Evolutionary conservation across 768 basidiomycete genomes (phyloP).

Genomic region (Phylloporus sp.): DNA sequence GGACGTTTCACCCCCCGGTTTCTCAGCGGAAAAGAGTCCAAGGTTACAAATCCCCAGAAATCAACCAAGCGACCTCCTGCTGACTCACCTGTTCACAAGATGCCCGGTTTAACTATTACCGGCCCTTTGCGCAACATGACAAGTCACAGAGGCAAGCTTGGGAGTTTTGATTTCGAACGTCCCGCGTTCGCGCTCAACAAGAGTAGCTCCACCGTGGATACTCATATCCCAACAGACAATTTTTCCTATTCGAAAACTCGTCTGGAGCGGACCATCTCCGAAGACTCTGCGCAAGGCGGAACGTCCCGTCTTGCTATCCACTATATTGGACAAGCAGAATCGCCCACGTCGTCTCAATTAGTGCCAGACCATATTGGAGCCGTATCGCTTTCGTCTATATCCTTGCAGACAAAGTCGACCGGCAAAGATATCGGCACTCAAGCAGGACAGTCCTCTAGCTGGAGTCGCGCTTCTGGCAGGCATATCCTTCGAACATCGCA

Average conservation of each 20-base stretch:
- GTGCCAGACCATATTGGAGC: slow-evolving; percentile 37
- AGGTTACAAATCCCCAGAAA: slow-evolving; percentile 21
- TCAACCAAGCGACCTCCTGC: slow-evolving; percentile 18
- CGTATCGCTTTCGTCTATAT: slow-evolving; percentile 30
- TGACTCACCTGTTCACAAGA: slow-evolving; percentile 7
- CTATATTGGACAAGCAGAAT: slow-evolving; percentile 16
- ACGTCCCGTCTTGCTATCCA: slow-evolving; percentile 8
- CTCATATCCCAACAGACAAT: slow-evolving; percentile 2
- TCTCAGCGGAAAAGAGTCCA: slow-evolving; percentile 25
- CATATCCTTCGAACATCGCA: slow-evolving; percentile 41
- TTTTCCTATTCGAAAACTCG: slow-evolving; percentile 10
- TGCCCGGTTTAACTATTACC: slow-evolving; percentile 3
- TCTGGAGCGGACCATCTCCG: slow-evolving; percentile 25
- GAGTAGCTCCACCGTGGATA: slow-evolving; percentile 26
- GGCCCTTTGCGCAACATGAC: slow-evolving; percentile 25
- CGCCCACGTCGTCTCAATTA: slow-evolving; percentile 21
- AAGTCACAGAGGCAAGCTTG: slow-evolving; percentile 52
- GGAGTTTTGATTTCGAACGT: slow-evolving; percentile 74
- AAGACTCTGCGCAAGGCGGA: slow-evolving; percentile 21
- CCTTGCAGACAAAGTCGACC: slow-evolving; percentile 39
- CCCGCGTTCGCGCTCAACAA: slow-evolving; percentile 41
- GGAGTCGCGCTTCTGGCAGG: slow-evolving; percentile 51
- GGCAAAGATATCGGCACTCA: slow-evolving; percentile 22
- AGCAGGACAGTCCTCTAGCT: slow-evolving; percentile 47
- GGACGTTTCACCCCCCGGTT: slow-evolving; percentile 31